A percentile compares a stretch with the other conserved stretches of the same genome.
phyloP scores from a whole-genome alignment of 164 flowering plant genomes.

The Santalum album region DNA sequence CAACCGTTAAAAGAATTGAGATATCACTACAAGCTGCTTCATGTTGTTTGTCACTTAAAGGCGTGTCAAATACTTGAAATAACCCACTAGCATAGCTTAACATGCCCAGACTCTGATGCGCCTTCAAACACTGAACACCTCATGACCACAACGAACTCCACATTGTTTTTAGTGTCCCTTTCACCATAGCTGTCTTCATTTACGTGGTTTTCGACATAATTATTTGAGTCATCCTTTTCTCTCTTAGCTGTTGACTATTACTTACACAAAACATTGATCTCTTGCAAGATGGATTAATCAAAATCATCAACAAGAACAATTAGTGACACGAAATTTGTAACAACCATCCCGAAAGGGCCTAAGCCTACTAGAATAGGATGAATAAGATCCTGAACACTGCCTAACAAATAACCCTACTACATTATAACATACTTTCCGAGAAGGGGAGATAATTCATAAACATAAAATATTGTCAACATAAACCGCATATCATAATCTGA shows the following conservation, averaged over 20 bases:
- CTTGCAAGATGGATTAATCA: constrained; percentile 51
- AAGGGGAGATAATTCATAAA: no score
- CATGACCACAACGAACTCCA: constrained; percentile 6
- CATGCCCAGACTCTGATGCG: constrained; percentile 5
- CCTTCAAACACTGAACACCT: constrained; percentile 3
- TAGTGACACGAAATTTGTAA: no score
- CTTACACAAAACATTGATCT: constrained; percentile 73
- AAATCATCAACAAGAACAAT: constrained; percentile 47
- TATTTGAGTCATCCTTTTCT: constrained; percentile 7
- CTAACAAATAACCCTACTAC: no score
- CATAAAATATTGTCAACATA: no score
- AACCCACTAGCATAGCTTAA: constrained; percentile 45
- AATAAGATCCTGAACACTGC: no score
- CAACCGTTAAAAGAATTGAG: constrained; percentile 69
- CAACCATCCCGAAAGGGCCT: no score
- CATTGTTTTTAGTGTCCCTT: background rate
- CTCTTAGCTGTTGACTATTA: constrained; percentile 25
- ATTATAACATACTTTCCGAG: no score
- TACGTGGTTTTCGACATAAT: constrained; percentile 2
- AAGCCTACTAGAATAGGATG: no score
- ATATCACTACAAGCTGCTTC: constrained; percentile 85
- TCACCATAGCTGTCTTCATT: constrained; percentile 6
- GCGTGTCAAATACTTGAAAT: constrained; percentile 43
- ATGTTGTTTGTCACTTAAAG: constrained; percentile 67
- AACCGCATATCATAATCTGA: no score